Percentiles rank a stretch among this genome's conserved stretches.
These are phyloP conservation scores for Pterocarpus macrocarpus DNA, from an alignment of 306 rosid species.

Conservation along the genomic window DNA sequence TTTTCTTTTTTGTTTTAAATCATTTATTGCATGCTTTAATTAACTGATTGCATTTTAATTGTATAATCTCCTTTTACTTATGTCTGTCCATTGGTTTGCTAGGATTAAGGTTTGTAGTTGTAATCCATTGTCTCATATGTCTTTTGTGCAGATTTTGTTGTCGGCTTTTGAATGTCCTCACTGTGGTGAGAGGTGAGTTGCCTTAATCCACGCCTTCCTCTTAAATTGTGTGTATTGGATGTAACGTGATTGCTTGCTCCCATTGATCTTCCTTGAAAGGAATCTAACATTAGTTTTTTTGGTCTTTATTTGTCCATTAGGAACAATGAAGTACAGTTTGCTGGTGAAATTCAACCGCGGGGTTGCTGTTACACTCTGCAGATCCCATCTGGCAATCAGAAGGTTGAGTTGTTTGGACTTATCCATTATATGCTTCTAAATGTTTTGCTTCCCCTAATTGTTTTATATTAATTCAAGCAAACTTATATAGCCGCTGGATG, in stretches of 20 bases:
- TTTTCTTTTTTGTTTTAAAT: not conserved
- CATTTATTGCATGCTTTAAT: not conserved
- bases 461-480: constrained; percentile 14
- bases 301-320: constrained; percentile 49
- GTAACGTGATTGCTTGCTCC: not conserved
- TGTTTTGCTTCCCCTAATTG: constrained; percentile 7
- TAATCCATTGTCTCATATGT: constrained; percentile 1
- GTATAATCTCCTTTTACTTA: not conserved
- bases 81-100: constrained; percentile 23
- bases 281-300: constrained; percentile 21
- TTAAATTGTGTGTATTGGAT: constrained; percentile 8
- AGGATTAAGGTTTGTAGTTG: not conserved
- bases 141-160: constrained; percentile 71
- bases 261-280: constrained; percentile 13
- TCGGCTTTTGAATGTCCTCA: constrained; percentile 95
- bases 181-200: constrained; percentile 87
- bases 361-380: constrained; percentile 78
- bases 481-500: constrained; percentile 14
- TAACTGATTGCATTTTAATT: not conserved
- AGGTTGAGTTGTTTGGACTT: constrained; percentile 60
- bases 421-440: not conserved
- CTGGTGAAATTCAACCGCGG: constrained; percentile 91
- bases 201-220: constrained; percentile 15
- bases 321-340: constrained; percentile 98
- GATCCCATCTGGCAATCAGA: constrained; percentile 70